A percentile compares a stretch with the other conserved stretches of the same genome.
phyloP scores from a whole-genome alignment of 2,329 filamentous ascomycete species.

The Calonectria hongkongensis region DNA sequence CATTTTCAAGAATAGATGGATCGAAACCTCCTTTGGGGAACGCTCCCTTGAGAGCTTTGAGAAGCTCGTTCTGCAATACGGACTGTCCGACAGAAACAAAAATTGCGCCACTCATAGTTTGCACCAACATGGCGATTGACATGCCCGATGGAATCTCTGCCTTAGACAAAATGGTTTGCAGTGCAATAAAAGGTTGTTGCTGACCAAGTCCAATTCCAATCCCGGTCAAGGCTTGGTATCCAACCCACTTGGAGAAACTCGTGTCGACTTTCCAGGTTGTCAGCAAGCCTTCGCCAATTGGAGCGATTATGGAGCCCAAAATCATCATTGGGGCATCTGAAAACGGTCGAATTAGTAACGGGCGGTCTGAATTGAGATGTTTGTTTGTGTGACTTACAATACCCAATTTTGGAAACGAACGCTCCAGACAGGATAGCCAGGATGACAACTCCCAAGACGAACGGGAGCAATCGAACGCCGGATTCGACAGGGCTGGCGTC shows the following conservation, averaged over 20 bases:
- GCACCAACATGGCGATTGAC: constrained; percentile 55
- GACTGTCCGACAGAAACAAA: constrained; percentile 70
- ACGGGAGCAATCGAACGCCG: constrained; percentile 63
- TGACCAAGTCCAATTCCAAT: constrained; percentile 63
- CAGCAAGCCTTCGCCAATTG: constrained; percentile 65
- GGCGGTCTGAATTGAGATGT: neutral
- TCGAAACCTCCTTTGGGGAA: neutral
- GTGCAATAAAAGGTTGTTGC: constrained; percentile 67
- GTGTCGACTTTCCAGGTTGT: constrained; percentile 63
- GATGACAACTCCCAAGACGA: constrained; percentile 61
- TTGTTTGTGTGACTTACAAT: constrained; percentile 57
- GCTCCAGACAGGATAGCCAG: constrained; percentile 58
- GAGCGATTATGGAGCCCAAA: constrained; percentile 56
- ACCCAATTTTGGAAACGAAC: constrained; percentile 62
- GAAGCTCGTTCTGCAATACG: constrained; percentile 69
- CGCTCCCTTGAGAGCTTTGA: constrained; percentile 45
- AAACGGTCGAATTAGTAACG: neutral
- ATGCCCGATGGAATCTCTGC: constrained; percentile 60
- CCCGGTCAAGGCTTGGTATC: constrained; percentile 62
- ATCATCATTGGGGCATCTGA: constrained; percentile 62
- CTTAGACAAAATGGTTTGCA: constrained; percentile 58
- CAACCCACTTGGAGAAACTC: constrained; percentile 62
- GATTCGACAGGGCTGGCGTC: constrained; percentile 61
- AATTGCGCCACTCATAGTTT: constrained; percentile 64
- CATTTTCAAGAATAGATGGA: neutral